Evolutionary conservation across 2,329 filamentous ascomycete genomes (phyloP).

Genomic region (Talaromyces sp.): DNA sequence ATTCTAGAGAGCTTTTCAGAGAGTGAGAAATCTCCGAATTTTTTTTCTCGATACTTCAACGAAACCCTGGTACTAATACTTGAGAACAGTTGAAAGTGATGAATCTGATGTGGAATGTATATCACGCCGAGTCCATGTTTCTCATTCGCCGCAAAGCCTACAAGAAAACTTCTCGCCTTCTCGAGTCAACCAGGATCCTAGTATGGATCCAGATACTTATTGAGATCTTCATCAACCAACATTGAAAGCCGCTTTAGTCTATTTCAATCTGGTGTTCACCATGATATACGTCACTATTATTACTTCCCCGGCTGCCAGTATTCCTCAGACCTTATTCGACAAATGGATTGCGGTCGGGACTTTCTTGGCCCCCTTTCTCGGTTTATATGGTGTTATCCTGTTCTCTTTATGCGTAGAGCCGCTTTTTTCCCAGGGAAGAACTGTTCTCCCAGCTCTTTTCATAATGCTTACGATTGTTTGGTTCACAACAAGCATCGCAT

Average conservation of each 20-base stretch:
- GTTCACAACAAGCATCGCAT: constrained; percentile 1
- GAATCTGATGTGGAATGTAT: not conserved
- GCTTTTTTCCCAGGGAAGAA: not conserved
- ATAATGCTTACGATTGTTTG: not conserved
- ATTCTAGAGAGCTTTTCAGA: not conserved
- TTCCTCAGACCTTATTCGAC: not conserved
- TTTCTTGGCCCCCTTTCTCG: not conserved
- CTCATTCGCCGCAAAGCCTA: not conserved
- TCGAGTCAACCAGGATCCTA: not conserved
- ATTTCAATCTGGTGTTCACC: not conserved
- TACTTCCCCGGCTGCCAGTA: not conserved
- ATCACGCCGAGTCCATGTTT: not conserved
- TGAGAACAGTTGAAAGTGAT: not conserved
- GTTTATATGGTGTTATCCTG: not conserved
- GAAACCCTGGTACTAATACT: not conserved
- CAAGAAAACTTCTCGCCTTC: not conserved
- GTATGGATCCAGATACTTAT: not conserved
- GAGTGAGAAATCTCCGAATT: not conserved
- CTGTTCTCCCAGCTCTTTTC: not conserved
- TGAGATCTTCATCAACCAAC: not conserved
- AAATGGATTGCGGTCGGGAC: not conserved
- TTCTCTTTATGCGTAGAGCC: not conserved
- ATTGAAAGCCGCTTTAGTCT: not conserved
- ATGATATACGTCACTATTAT: not conserved
- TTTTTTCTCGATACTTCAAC: not conserved